Evolutionary conservation across 73 alveolate genomes (phyloP), one percentile per base, ranked within the genome.

Genomic region (Tetrahymena elliotti): DNA sequence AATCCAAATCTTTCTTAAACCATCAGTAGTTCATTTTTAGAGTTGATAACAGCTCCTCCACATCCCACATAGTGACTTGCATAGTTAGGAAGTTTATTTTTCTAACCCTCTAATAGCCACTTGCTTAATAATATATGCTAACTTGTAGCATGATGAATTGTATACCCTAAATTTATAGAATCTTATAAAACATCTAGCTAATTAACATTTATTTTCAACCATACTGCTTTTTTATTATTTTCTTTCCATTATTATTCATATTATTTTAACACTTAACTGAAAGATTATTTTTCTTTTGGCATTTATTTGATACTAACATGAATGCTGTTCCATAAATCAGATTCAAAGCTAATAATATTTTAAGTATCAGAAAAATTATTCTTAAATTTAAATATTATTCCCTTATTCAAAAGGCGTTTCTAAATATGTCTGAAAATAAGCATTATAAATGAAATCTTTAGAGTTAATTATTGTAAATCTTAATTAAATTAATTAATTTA

Each of bases 41-140:
- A 24, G 35, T 93, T 93, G 15, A 95, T 83, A 2, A 95, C 93
- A 37, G 93, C 94, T 18, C 97, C 97, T 35, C 97, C 97, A 22
- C 93, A 95, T 4, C 97, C 97, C 18, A 95, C 94, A 95, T 68
- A 93, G 36, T 95, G 97, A 13, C 95, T 93, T 6, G 97, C 54
- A 52, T 53, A 68, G 3, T 93, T 52, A 7, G 97, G 97, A 6
- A 95, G 93, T 35, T 40, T 95, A 35, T 93, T 93, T 93, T 93
- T 39, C 38, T 94, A 33, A 4, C 95, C 93, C 20, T 92, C 93
- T 20, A 33, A 34, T 34, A 94, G 82, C 96, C 96, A 94, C 38
- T 94, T 39, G 34, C 95, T 83, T 84, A 94, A 94, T 88, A 68
- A 10, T 31, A 94, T 52, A 12, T 40, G 27, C 38, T 94, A 31